A percentile compares a stretch with the other conserved stretches of the same genome.
phyloP scores from a whole-genome alignment of 805 yeast genomes.

The Ogataea populi-albae region DNA sequence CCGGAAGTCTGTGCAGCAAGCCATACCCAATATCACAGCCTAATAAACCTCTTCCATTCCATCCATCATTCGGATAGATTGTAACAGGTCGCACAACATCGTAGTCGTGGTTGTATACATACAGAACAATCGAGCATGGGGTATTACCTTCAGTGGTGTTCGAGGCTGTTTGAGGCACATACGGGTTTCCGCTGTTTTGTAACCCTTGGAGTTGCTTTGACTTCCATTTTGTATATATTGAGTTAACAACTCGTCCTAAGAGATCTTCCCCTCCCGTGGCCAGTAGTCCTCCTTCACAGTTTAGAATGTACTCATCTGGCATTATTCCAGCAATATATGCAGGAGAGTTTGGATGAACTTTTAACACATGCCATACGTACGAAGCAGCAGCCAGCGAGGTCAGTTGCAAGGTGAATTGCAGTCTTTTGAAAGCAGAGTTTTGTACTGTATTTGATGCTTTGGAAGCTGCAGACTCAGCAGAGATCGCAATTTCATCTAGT shows the following conservation, averaged over 20 bases:
- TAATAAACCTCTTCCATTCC: constrained; percentile 82
- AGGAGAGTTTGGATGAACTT: constrained; percentile 71
- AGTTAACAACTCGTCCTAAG: constrained; percentile 61
- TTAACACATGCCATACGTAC: constrained; percentile 82
- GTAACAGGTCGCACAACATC: constrained; percentile 85
- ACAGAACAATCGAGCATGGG: constrained; percentile 44
- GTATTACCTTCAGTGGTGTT: constrained; percentile 7
- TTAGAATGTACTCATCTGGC: constrained; percentile 87
- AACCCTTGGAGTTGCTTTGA: constrained; percentile 11
- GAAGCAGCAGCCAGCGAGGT: constrained; percentile 73
- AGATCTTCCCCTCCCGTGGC: constrained; percentile 86
- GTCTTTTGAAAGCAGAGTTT: constrained; percentile 40
- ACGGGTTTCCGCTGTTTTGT: too few species aligned
- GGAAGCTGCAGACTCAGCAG: constrained; percentile 12
- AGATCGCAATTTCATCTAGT: constrained; percentile 30
- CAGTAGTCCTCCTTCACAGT: constrained; percentile 80
- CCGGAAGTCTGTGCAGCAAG: constrained; percentile 68
- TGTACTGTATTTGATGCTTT: constrained; percentile 24
- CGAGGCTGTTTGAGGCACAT: too few species aligned
- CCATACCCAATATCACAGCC: constrained; percentile 98
- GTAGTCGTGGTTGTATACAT: constrained; percentile 85
- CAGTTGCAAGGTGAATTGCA: constrained; percentile 74
- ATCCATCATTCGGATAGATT: constrained; percentile 63
- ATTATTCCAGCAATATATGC: constrained; percentile 80
- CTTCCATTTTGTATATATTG: constrained; percentile 41